Base-by-base conservation (phyloP, 75 land plant species). In the Pinus taeda region DNA sequence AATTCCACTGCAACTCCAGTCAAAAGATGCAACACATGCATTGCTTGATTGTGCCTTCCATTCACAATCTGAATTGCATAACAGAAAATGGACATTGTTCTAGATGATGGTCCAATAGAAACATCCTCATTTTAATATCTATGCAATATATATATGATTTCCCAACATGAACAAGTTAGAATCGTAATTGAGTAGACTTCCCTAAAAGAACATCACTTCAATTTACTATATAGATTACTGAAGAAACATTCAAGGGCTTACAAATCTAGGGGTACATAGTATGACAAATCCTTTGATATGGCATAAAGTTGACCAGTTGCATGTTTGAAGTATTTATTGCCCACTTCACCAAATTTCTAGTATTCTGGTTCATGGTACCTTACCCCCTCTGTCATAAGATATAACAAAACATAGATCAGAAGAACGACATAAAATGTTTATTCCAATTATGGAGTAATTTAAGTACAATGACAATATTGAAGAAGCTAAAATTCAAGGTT, bases 231-330 rank as follows among this genome's bases (percentile, higher is more conserved):
- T 53, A 37, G 59, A 6, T 17, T 24, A 1, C 14, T 12, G 20
- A 8, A 14, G 69, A 4, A 65, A 26, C 18, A 22, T 49, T 49
- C 53, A 13, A 11, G 5, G 14, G 57, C 94, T 87, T 81, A 93
- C 94, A 81, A 85, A 75, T 96, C 93, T 66, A 84, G 81, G 2
- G 92, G n/a, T n/a, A 97, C 84, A 58, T 97, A 97, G 15, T 82
- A 82, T 9, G 99, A 98, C 71, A 97, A 76, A 79, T 97, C 99
- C 79, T 84, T 93, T 66, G 99, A 97, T 49, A 97, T 89, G 18
- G 94, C 99, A 85, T 97, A 97, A 30, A 97, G 86, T 77, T 97
- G 99, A 1, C 99, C 99, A 76, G 99, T 97, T 79, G 99, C 99
- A 82, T 97, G 99, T 21, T 95, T 80, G 73, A 97, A 97, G 76